Evolutionary conservation across 2,329 filamentous ascomycete species (phyloP).

Genomic region (Sclerotinia glacialis): DNA sequence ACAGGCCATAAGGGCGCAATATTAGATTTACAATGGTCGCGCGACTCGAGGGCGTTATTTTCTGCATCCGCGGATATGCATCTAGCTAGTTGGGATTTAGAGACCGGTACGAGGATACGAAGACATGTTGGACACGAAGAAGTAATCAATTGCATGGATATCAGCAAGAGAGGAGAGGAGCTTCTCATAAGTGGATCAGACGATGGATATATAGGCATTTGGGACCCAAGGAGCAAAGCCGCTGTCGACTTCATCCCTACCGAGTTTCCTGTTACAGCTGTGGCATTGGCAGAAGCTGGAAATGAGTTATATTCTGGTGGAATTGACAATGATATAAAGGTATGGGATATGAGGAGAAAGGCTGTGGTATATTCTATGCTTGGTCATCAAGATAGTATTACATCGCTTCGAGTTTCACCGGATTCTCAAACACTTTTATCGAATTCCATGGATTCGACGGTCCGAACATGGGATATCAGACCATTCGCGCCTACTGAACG

Average conservation of each 20-base stretch:
- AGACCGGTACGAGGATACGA: constrained; percentile 87
- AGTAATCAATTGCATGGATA: constrained; percentile 88
- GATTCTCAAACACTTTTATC: constrained; percentile 88
- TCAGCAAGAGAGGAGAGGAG: constrained; percentile 86
- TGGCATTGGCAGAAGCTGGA: constrained; percentile 88
- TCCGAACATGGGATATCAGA: constrained; percentile 91
- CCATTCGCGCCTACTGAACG: constrained; percentile 89
- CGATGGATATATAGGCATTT: constrained; percentile 89
- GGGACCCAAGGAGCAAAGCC: constrained; percentile 90
- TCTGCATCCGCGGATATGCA: constrained; percentile 93
- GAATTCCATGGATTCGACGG: constrained; percentile 90
- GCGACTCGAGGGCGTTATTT: constrained; percentile 86
- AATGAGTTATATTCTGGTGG: constrained; percentile 94
- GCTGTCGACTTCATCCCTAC: constrained; percentile 86
- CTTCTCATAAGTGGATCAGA: constrained; percentile 88
- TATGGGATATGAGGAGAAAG: constrained; percentile 95
- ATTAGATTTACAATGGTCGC: constrained; percentile 92
- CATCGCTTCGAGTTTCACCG: constrained; percentile 85
- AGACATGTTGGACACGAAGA: constrained; percentile 92
- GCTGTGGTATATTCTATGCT: constrained; percentile 81
- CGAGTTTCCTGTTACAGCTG: constrained; percentile 86
- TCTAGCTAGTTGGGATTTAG: constrained; percentile 91
- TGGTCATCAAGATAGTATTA: constrained; percentile 89
- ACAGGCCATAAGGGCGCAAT: constrained; percentile 88
- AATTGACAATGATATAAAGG: constrained; percentile 95